Conservation (phyloP, 805 yeast genomes). For the Spathaspora girioi region DNA sequence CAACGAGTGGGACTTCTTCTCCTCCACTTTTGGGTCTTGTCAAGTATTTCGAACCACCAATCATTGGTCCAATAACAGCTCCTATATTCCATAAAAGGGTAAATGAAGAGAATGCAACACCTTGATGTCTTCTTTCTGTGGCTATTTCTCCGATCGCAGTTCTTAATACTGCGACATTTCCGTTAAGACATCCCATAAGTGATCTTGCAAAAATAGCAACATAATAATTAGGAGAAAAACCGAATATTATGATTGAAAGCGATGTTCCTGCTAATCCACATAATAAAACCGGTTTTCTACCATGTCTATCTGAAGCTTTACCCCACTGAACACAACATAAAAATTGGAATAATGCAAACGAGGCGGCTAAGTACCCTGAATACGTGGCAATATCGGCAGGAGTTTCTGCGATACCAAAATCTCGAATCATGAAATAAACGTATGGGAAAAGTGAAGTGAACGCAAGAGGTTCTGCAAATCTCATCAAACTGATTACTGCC, state of each 20-base stretch:
- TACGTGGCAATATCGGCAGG: slow-evolving; percentile 55
- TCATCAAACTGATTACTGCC: slow-evolving; percentile 34
- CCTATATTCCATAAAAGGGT: slow-evolving; percentile 64
- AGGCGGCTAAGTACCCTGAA: slow-evolving; percentile 59
- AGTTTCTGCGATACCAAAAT: slow-evolving; percentile 46
- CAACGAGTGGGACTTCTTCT: background rate
- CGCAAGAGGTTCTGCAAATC: slow-evolving; percentile 61
- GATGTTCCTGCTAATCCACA: slow-evolving; percentile 53
- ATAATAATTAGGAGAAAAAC: slow-evolving; percentile 49
- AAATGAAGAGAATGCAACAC: slow-evolving; percentile 57
- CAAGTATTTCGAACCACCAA: slow-evolving; percentile 49
- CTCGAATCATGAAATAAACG: slow-evolving; percentile 59
- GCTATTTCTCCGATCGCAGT: slow-evolving; percentile 63
- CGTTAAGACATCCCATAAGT: slow-evolving; percentile 55
- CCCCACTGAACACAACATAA: slow-evolving; percentile 63
- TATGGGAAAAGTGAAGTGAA: slow-evolving; percentile 65
- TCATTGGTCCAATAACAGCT: slow-evolving; percentile 55
- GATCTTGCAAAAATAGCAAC: slow-evolving; percentile 53
- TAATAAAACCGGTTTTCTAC: slow-evolving; percentile 53
- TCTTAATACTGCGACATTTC: slow-evolving; percentile 62
- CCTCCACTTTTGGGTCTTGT: slow-evolving; percentile 36
- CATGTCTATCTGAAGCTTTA: slow-evolving; percentile 47
- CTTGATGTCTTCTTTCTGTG: slow-evolving; percentile 53
- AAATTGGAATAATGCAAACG: slow-evolving; percentile 61
- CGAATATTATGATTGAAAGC: slow-evolving; percentile 46